Conservation (phyloP, 2,329 filamentous ascomycete genomes). For the Pseudogymnoascus sp. region DNA sequence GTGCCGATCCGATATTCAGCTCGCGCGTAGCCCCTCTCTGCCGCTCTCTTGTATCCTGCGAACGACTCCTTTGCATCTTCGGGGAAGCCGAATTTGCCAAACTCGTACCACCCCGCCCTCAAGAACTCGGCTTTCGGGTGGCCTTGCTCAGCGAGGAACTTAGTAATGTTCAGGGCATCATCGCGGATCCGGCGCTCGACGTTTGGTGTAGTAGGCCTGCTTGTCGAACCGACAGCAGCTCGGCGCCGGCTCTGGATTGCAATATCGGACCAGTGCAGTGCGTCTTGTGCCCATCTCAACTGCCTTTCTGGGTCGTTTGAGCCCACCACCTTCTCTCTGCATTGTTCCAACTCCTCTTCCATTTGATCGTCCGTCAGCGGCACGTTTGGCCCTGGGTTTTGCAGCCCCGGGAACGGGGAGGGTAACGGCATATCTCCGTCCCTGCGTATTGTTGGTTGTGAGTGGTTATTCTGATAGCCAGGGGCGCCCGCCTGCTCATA, state of each 20-base stretch:
- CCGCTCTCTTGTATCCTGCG: constrained; percentile 73
- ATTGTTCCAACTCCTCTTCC: constrained; percentile 79
- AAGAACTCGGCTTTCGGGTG: constrained; percentile 94
- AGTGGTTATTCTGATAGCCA: constrained; percentile 23
- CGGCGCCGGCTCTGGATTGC: constrained; percentile 67
- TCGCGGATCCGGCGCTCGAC: constrained; percentile 80
- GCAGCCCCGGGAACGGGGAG: constrained; percentile 83
- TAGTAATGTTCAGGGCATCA: constrained; percentile 87
- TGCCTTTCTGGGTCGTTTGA: constrained; percentile 96
- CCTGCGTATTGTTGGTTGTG: constrained; percentile 28
- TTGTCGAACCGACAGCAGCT: constrained; percentile 38
- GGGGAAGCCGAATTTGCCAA: constrained; percentile 87
- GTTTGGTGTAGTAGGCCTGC: constrained; percentile 68
- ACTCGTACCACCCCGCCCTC: constrained; percentile 93
- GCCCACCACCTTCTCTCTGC: constrained; percentile 73
- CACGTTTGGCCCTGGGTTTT: constrained; percentile 71
- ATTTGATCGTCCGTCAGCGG: constrained; percentile 91
- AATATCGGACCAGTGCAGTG: constrained; percentile 79
- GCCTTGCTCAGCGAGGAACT: constrained; percentile 79
- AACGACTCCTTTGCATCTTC: constrained; percentile 95
- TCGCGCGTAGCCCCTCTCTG: constrained; percentile 74
- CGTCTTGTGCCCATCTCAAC: constrained; percentile 91
- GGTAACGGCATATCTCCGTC: constrained; percentile 48
- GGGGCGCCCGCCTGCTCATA: constrained; percentile 28
- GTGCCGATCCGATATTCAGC: constrained; percentile 97